A percentile compares a stretch with the other conserved stretches of the same genome.
Conservation (phyloP, 2,329 filamentous ascomycete species). For the Epicoccum sorghinum region DNA sequence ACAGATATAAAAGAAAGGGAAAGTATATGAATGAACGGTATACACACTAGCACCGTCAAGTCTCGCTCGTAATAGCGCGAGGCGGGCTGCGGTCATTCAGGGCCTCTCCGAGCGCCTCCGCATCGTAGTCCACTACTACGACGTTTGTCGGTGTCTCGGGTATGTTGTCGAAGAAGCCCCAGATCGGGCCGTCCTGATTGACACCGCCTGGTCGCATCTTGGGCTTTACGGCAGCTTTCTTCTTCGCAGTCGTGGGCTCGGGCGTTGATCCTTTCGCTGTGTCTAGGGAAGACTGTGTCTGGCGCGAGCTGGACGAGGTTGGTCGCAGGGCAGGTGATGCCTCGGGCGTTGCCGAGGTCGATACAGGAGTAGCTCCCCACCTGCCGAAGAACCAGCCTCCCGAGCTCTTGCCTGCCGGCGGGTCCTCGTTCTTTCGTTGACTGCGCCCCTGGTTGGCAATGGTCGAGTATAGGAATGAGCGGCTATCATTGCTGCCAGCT, state of each 20-base stretch:
- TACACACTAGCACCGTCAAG: neutral
- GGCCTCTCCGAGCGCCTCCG: slow-evolving; percentile 47
- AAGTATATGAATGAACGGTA: slow-evolving; percentile 1
- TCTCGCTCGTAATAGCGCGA: neutral
- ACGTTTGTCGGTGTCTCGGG: slow-evolving; percentile 43
- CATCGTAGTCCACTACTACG: slow-evolving; percentile 45
- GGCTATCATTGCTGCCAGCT: slow-evolving; percentile 62
- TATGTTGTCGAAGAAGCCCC: slow-evolving; percentile 45
- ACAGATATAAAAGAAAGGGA: neutral
- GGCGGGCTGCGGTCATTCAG: slow-evolving; percentile 31
- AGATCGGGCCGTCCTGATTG: slow-evolving; percentile 48
- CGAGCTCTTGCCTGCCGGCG: slow-evolving; percentile 55
- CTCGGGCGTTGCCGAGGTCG: slow-evolving; percentile 37
- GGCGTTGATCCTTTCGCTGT: slow-evolving; percentile 12
- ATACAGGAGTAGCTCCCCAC: slow-evolving; percentile 63
- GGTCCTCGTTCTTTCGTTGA: slow-evolving; percentile 24
- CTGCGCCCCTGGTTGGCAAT: slow-evolving; percentile 37
- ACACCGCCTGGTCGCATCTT: slow-evolving; percentile 43
- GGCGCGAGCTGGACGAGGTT: slow-evolving; percentile 24
- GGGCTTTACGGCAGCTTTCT: slow-evolving; percentile 1
- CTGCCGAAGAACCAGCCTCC: slow-evolving; percentile 69
- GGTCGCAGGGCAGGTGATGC: slow-evolving; percentile 25
- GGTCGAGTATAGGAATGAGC: slow-evolving; percentile 54
- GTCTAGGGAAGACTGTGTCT: slow-evolving; percentile 27
- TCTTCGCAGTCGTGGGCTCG: slow-evolving; percentile 1